Evolutionary conservation across 768 basidiomycete genomes (phyloP), one percentile per base, ranked within the genome.

Genomic region (Filobasidium wieringae): DNA sequence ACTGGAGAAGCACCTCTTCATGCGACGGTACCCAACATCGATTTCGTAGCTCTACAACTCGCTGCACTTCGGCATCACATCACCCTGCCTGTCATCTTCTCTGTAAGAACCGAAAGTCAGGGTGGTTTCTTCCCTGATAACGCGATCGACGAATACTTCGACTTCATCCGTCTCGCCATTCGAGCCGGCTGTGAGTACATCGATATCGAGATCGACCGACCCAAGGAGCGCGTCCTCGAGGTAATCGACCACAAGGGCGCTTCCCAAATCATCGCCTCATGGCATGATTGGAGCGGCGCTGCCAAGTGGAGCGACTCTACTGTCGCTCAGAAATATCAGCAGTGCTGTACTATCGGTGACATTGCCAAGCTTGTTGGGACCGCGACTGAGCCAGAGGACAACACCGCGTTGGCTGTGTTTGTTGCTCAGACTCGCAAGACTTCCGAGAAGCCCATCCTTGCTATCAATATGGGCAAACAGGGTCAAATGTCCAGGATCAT

Each of bases 301-400:
- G 78, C 92, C 77, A 80, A 80, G 63, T 99, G 93, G 93, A 79
- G 82, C 63, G 78, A 84, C 17, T 72, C 79, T 5, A 71, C 77
- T 26, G 81, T 86, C 43, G 79, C 81, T 65, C 80, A 83, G 57
- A 86, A 85, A 67, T 87, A 87, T 71, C 78, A 79, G 26, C 64
- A 80, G 27, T 87, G 87, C 1, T 74, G 78, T 41, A 74, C 76
- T 59, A 77, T 83, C 41, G 91, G 91, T 2, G 92, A 99, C 73
- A 83, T 97, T 34, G 78, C 91, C 76, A 97, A 97, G 77, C 81
- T 97, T 55, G 84, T 96, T 37, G 86, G 88, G 47, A 92, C 86
- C 66, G 91, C 93, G 9, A 79, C 78, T 55, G 74, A 75, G 4
- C 64, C 88, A 19, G 77, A 80, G 61, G 89, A 92, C 69, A 97